A percentile compares a stretch with the other conserved stretches of the same genome.
phyloP scores from a whole-genome alignment of 148 eudicot genomes.

The Rhododendron ferrugineum region DNA sequence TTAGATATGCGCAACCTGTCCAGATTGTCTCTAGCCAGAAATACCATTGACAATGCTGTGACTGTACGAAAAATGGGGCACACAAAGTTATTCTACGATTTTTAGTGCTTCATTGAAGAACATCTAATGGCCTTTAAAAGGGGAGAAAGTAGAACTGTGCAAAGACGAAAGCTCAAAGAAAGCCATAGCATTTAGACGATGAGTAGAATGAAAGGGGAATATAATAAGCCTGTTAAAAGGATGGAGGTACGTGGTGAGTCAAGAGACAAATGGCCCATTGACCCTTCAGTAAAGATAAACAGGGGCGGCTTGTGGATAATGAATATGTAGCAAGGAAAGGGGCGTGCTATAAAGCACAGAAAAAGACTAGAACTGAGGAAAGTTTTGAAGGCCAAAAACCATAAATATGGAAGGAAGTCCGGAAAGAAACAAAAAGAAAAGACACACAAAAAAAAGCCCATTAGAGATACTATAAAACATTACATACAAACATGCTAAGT shows the following conservation, averaged over 20 bases:
- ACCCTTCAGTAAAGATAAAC: not conserved
- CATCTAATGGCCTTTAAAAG: not conserved
- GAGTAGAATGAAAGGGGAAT: not conserved
- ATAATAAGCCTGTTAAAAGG: not conserved
- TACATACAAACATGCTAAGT: not conserved
- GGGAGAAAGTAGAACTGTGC: not conserved
- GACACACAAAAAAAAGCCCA: too few relatives aligned
- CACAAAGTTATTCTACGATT: not conserved
- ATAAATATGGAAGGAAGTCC: not conserved
- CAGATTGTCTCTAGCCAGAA: slow-evolving; percentile 2
- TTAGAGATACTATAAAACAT: not conserved
- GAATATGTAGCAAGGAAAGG: not conserved
- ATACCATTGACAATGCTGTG: not conserved
- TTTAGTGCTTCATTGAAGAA: not conserved
- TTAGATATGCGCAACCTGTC: not conserved
- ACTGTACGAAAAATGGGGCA: not conserved
- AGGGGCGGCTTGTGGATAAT: not conserved
- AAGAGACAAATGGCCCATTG: not conserved
- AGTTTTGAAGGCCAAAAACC: not conserved
- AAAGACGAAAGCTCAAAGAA: not conserved
- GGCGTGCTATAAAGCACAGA: not conserved
- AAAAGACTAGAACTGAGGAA: not conserved
- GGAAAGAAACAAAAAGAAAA: not conserved
- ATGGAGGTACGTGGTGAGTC: not conserved
- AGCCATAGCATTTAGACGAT: not conserved